Evolutionary conservation across 1,284 basidiomycete species (phyloP), one percentile per base, ranked within the genome.

Genomic region (Fomitopsis pinicola): DNA sequence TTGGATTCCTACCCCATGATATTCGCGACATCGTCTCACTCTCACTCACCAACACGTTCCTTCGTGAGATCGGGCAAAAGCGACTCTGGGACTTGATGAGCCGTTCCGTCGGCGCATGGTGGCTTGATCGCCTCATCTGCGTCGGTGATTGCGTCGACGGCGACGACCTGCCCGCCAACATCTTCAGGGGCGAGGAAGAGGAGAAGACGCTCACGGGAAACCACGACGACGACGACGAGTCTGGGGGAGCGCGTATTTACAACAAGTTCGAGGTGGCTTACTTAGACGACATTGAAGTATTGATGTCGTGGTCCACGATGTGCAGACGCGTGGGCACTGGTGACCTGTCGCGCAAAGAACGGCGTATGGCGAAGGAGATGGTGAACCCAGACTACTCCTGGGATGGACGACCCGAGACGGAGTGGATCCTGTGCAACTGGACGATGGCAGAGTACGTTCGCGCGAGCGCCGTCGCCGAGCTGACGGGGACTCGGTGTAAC

Each of bases 61-160:
- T 66, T 1, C 59, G 61, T 30, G 22, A 36, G 9, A n/a, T 60
- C 14, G 62, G 58, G 4, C 50, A 59, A 30, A 45, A 40, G 26
- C 54, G 44, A n/a, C 22, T 66, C 40, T 45, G 50, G 12, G 15
- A 26, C 0, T 8, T 15, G 17, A 22, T 61, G 17, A n/a, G 26
- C 19, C 17, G 22, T 19, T n/a, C 7, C 9, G 17, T 42, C 30
- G 42, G 58, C 10, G 38, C 55, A 26, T 64, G 62, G 59, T 54
- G 55, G 3, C 55, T 59, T n/a, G 33, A 58, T 15, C 64, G 65
- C 22, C 28, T 69, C n/a, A 58, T 67, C 28, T 68, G 65, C 55
- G 19, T 65, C 26, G 65, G 62, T 2, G 60, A 59, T 3, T 55
- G 57, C 45, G 19, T 57, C 36, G 4, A 35, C 2, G 15, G n/a